Evolutionary conservation across 495 filamentous ascomycete genomes (phyloP).

Genomic region (Lophium mytilinum): DNA sequence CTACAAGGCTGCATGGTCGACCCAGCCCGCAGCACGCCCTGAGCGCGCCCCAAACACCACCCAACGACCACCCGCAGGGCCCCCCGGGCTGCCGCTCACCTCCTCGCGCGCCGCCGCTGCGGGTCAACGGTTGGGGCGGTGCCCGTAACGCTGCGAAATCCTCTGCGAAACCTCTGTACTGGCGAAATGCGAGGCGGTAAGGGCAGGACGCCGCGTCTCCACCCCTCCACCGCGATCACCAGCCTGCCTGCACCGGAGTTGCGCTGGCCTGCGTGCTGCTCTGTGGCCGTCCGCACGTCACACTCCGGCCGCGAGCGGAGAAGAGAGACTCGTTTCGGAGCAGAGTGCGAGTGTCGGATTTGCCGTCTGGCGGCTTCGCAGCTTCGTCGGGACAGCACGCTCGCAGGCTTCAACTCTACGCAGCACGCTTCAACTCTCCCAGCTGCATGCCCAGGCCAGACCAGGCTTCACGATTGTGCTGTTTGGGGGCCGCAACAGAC

Average conservation of each 20-base stretch:
- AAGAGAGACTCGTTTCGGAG: too few species aligned
- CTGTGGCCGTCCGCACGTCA: neutral
- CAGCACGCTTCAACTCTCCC: too few species aligned
- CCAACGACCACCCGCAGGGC: neutral
- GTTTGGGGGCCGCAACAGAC: too few species aligned
- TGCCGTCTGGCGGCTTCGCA: too few species aligned
- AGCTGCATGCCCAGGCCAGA: too few species aligned
- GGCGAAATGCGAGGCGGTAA: neutral
- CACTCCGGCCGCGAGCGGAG: neutral
- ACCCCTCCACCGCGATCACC: too few species aligned
- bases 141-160: neutral
- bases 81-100: neutral
- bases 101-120: neutral
- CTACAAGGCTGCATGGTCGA: constrained; percentile 24
- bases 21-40: neutral
- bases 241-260: too few species aligned
- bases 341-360: too few species aligned
- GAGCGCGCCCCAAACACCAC: neutral
- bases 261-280: too few species aligned
- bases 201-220: neutral
- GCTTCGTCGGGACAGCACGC: too few species aligned
- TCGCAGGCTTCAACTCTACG: too few species aligned
- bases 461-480: too few species aligned
- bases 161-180: neutral
- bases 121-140: constrained; percentile 3